Evolutionary conservation across 768 basidiomycete species (phyloP), one percentile per base, ranked within the genome.

Genomic region (Pleurotus salmoneostramineus): DNA sequence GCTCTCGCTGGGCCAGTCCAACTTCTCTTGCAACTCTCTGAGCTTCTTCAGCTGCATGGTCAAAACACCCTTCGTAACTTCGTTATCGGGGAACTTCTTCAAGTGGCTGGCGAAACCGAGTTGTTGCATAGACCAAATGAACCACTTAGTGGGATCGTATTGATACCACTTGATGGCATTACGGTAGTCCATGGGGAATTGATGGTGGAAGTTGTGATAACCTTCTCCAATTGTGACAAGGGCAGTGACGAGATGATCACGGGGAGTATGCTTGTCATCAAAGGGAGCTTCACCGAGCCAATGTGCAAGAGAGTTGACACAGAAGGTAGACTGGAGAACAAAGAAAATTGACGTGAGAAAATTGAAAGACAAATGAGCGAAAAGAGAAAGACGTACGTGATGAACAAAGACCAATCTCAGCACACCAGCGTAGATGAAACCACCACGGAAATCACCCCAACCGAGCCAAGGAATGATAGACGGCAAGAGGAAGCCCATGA

Each of bases 181-280:
- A 27, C 94, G 83, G 77, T 94, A 97, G 71, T 97, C 95, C 90
- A 93, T 93, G 7, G 95, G 94, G 83, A 96, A 96, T 69, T 88
- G 78, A 59, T 97, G 95, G 75, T 97, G 95, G 84, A 95, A 95
- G 73, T 97, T 97, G 80, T 97, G 95, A 77, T 97, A 97, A 15
- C 95, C 95, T 72, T 97, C 95, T 56, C 95, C 95, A 65, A 95
- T 87, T 43, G 95, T 96, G 60, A 85, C 87, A 31, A 96, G 75
- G 2, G 94, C 95, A 35, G 93, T 95, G 68, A 95, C 68, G 62
- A 93, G 69, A 72, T 95, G 93, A 72, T 96, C 93, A 54, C 88
- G 81, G n/a, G 95, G 94, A 5, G 56, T 47, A 36, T 56, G 56
- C 44, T 56, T 56, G 44, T 56, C 56, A 15, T 56, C 56, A 21